These are phyloP conservation scores for Naegleria fowleri DNA, from an alignment of 208 protist species.

Conservation along the genomic window DNA sequence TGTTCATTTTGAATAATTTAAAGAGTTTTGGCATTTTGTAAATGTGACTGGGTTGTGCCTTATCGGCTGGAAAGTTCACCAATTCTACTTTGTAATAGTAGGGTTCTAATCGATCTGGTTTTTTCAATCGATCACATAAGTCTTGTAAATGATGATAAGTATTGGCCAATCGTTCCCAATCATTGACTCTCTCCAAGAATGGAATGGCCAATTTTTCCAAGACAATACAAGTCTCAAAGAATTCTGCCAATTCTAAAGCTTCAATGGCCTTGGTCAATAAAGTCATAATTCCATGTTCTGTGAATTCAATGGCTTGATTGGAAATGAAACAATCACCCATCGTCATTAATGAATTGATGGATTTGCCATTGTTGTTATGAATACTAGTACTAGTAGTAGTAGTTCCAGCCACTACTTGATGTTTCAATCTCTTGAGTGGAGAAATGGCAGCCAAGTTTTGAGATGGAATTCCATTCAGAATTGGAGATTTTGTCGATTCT, in stretches of 20 bases:
- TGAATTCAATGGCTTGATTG: background rate
- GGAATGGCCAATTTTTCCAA: background rate
- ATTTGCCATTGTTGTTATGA: no score
- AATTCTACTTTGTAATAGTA: background rate
- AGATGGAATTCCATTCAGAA: background rate
- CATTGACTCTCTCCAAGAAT: background rate
- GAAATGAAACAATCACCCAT: constrained; percentile 9
- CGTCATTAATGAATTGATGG: no score
- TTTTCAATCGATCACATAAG: background rate
- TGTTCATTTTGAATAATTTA: constrained; percentile 19
- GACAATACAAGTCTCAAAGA: background rate
- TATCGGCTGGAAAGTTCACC: background rate
- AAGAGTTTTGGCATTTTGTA: constrained; percentile 25
- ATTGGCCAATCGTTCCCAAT: background rate
- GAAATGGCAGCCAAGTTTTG: background rate
- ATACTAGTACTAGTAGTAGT: no score
- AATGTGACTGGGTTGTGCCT: background rate
- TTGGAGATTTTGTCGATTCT: background rate
- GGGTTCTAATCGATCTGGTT: background rate
- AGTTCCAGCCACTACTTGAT: no score
- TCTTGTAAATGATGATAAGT: background rate
- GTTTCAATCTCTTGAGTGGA: background rate
- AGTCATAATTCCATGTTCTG: background rate
- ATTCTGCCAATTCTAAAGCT: constrained; percentile 15
- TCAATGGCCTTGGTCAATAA: background rate